Percentiles rank a stretch among this genome's conserved stretches.
These are phyloP conservation scores for Chaetothyriales sp. DNA, from an alignment of 2,329 filamentous ascomycete genomes.

Conservation along the genomic window DNA sequence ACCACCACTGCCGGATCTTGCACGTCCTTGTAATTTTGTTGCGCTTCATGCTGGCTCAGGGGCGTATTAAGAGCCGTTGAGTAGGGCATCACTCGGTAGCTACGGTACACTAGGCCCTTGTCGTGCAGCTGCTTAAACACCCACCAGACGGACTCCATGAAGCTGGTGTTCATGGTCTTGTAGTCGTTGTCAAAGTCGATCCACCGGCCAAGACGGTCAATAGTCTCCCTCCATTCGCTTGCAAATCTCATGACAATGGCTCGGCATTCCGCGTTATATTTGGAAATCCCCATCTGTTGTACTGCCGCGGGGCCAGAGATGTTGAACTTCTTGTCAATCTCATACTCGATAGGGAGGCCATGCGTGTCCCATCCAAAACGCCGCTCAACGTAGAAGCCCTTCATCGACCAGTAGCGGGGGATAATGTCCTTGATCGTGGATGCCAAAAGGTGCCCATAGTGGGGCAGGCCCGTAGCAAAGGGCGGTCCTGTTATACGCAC, in stretches of 20 bases:
- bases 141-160: slow-evolving; percentile 91
- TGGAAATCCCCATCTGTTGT: slow-evolving; percentile 63
- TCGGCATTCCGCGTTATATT: slow-evolving; percentile 75
- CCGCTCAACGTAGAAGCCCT: slow-evolving; percentile 72
- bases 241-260: slow-evolving; percentile 81
- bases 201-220: slow-evolving; percentile 74
- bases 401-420: slow-evolving; percentile 86
- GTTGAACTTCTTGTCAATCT: slow-evolving; percentile 83
- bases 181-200: slow-evolving; percentile 92
- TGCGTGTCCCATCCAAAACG: slow-evolving; percentile 87
- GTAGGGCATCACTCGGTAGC: slow-evolving; percentile 78
- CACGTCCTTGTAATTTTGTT: slow-evolving; percentile 79
- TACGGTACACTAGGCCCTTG: slow-evolving; percentile 71
- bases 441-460: slow-evolving; percentile 60
- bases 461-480: slow-evolving; percentile 44
- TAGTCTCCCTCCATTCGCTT: slow-evolving; percentile 65
- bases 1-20: slow-evolving; percentile 75
- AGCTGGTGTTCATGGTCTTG: slow-evolving; percentile 80
- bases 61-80: slow-evolving; percentile 72
- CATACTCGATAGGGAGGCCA: slow-evolving; percentile 77
- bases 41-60: slow-evolving; percentile 76
- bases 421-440: slow-evolving; percentile 92
- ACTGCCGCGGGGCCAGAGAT: slow-evolving; percentile 77
- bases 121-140: slow-evolving; percentile 79
- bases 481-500: slow-evolving; percentile 41